phyloP scores from a whole-genome alignment of 2,329 filamentous ascomycete genomes.

The Rugonectria rugulosa region DNA sequence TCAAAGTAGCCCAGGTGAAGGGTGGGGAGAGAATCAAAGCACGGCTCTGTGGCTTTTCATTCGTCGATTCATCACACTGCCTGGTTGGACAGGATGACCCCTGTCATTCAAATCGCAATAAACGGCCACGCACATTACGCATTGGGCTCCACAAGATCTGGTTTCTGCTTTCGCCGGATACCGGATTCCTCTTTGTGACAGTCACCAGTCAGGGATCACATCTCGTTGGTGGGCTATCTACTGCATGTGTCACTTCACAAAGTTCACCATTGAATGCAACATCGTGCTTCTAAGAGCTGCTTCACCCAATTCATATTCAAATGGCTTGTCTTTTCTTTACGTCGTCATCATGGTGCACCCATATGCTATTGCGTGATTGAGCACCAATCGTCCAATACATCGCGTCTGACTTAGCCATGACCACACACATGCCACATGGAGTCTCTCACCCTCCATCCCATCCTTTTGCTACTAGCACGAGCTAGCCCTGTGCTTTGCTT shows the following conservation, averaged over 20 bases:
- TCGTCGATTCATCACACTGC: slow-evolving; percentile 10
- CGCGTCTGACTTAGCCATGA: neutral
- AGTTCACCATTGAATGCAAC: no score
- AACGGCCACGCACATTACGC: slow-evolving; percentile 7
- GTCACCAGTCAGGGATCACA: neutral
- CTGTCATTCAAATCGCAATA: no score
- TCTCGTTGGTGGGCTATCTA: no score
- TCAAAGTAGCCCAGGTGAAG: slow-evolving; percentile 1
- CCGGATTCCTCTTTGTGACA: neutral
- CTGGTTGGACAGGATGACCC: neutral
- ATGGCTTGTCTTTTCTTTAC: no score
- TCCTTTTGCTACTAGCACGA: neutral
- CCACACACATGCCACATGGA: neutral
- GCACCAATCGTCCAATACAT: no score
- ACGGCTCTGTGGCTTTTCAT: slow-evolving; percentile 6
- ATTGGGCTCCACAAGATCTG: slow-evolving; percentile 5
- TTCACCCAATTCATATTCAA: no score
- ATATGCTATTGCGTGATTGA: no score
- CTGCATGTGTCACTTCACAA: no score
- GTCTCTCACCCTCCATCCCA: neutral
- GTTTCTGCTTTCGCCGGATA: neutral
- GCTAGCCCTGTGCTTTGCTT: no score
- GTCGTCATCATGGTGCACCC: no score
- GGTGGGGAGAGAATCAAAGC: neutral
- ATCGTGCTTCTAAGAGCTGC: no score